Conservation (phyloP, 2,329 filamentous ascomycete genomes). For the Esteya vermicola region DNA sequence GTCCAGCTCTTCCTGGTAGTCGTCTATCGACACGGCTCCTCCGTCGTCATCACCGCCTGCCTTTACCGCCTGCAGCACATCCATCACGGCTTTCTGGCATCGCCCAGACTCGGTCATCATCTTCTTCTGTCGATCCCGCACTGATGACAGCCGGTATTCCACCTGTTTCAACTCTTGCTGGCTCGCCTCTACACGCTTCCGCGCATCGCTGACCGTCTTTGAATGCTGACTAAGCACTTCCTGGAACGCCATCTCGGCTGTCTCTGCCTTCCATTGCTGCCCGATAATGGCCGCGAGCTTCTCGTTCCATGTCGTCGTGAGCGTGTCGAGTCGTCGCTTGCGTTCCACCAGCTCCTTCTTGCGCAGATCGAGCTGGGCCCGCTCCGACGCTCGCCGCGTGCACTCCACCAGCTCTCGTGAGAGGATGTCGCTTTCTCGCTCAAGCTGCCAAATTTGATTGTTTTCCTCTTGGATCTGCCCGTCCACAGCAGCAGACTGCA, state of each 20-base stretch:
- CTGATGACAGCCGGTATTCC: conserved; percentile 55
- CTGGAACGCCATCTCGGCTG: conserved; percentile 59
- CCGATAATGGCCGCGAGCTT: conserved; percentile 55
- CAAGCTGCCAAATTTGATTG: conserved; percentile 49
- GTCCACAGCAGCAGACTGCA: conserved; percentile 54
- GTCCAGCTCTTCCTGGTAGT: conserved; percentile 37
- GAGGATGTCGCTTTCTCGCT: conserved; percentile 57
- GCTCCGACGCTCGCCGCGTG: conserved; percentile 65
- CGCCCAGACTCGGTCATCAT: conserved; percentile 47
- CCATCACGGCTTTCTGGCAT: conserved; percentile 42
- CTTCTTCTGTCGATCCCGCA: conserved; percentile 48
- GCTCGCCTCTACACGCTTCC: conserved; percentile 55
- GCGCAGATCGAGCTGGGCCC: conserved; percentile 70
- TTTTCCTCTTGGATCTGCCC: conserved; percentile 53
- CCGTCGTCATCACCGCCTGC: conserved; percentile 16
- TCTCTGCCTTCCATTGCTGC: conserved; percentile 51
- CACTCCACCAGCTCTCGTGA: conserved; percentile 72
- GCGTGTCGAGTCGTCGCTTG: conserved; percentile 60
- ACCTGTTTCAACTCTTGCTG: conserved; percentile 63
- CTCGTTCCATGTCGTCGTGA: conserved; percentile 59
- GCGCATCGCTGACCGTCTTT: conserved; percentile 45
- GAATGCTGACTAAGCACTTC: conserved; percentile 42
- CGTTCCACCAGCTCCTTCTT: conserved; percentile 67
- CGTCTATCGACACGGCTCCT: conserved; percentile 28
- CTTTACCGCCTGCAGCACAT: conserved; percentile 29